phyloP scores from a whole-genome alignment of 148 eudicot species.

The Diospyros kaki region DNA sequence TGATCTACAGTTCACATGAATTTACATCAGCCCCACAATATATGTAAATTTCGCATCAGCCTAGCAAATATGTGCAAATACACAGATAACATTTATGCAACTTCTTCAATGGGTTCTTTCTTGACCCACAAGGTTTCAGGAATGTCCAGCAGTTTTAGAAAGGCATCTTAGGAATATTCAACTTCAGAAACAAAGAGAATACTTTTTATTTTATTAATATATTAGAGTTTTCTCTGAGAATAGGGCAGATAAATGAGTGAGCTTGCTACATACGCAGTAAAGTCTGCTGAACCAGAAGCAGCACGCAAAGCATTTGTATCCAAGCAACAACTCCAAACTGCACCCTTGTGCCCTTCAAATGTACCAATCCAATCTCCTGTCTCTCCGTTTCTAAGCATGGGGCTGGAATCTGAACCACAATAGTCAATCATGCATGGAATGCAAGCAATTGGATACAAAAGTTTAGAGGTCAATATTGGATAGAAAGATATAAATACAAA shows the following conservation, averaged over 20 bases:
- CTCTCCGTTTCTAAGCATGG: slow-evolving; percentile 89
- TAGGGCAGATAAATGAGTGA: not conserved
- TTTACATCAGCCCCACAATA: too few species aligned
- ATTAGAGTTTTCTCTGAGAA: not conserved
- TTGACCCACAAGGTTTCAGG: not conserved
- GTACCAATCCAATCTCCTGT: slow-evolving; percentile 96
- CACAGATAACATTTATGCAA: not conserved
- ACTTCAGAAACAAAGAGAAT: not conserved
- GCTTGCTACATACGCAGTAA: slow-evolving; percentile 54
- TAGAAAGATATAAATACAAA: too few species aligned
- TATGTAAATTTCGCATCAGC: too few species aligned
- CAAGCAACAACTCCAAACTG: slow-evolving; percentile 89
- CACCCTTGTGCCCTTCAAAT: slow-evolving; percentile 88
- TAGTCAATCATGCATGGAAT: not conserved
- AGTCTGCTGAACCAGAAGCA: slow-evolving; percentile 86
- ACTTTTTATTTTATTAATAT: not conserved
- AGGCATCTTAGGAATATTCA: not conserved
- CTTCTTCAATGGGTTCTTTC: not conserved
- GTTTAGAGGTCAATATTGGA: too few species aligned
- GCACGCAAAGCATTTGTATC: slow-evolving; percentile 71
- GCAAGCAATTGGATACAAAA: too few species aligned
- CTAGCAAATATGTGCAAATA: too few species aligned
- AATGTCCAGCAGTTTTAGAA: not conserved
- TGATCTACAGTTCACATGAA: too few species aligned
- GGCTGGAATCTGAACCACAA: slow-evolving; percentile 54